These are phyloP conservation scores for Macrophomina phaseolina DNA, from an alignment of 2,329 filamentous ascomycete species.

Conservation along the genomic window DNA sequence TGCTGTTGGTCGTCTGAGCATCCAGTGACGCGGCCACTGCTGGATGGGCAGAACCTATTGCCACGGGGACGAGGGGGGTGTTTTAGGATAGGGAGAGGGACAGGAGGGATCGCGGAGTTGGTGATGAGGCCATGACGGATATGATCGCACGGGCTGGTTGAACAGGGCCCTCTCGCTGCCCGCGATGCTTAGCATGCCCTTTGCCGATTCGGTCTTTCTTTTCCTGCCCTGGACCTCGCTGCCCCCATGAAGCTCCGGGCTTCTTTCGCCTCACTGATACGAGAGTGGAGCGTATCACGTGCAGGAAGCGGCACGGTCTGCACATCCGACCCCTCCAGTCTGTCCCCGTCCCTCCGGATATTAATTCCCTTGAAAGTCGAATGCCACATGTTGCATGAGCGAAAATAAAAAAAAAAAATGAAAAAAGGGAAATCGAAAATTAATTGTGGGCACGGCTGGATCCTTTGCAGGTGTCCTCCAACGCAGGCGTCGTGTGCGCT, in stretches of 20 bases:
- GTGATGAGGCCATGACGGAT: neutral
- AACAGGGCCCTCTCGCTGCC: conserved; percentile 1
- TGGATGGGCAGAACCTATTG: neutral
- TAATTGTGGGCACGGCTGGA: neutral
- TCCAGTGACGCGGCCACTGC: conserved; percentile 11
- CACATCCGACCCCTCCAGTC: neutral
- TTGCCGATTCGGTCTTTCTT: neutral
- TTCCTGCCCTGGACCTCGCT: neutral
- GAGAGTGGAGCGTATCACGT: conserved; percentile 22
- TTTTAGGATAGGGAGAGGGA: neutral
- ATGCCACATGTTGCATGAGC: neutral
- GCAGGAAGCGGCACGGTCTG: conserved; percentile 7
- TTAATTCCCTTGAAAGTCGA: neutral
- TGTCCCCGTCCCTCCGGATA: neutral
- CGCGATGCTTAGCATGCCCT: neutral
- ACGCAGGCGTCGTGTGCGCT: neutral
- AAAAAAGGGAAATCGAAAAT: neutral
- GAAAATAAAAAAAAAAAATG: neutral
- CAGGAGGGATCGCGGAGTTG: neutral
- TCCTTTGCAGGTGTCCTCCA: neutral
- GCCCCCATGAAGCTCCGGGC: neutral
- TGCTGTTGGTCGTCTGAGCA: neutral
- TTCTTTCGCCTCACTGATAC: conserved; percentile 4
- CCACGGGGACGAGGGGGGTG: neutral
- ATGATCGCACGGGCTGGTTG: neutral